A percentile compares a stretch with the other conserved stretches of the same genome.
These are phyloP conservation scores for Aspergillus arachidicola DNA, from an alignment of 2,329 filamentous ascomycete genomes.

Conservation along the genomic window DNA sequence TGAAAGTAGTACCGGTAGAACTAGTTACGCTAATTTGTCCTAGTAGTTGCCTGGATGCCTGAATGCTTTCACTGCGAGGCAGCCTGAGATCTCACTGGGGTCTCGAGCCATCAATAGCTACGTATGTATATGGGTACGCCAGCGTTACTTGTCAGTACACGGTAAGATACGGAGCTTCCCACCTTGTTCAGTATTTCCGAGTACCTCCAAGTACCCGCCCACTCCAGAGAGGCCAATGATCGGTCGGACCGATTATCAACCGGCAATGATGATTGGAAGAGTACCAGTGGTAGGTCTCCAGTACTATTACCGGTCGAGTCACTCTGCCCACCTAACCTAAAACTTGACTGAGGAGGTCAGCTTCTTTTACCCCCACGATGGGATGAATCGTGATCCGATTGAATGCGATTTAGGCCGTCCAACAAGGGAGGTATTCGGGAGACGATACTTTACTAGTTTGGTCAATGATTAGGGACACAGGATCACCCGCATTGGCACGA, in stretches of 20 bases:
- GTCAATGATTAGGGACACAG: neutral
- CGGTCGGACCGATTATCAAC: neutral
- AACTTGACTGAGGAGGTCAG: neutral
- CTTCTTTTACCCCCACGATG: neutral
- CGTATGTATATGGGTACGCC: neutral
- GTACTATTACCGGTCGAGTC: too few species aligned
- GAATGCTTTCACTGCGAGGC: neutral
- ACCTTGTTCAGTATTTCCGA: neutral
- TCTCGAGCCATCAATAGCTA: too few species aligned
- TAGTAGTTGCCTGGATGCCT: neutral
- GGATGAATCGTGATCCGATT: neutral
- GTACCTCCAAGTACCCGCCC: neutral
- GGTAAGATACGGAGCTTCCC: neutral
- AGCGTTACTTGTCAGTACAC: neutral
- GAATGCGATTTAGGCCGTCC: neutral
- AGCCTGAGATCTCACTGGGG: neutral
- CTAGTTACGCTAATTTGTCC: neutral
- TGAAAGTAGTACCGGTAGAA: neutral
- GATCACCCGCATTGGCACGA: conserved; percentile 5
- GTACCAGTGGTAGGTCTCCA: too few species aligned
- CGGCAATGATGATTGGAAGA: neutral
- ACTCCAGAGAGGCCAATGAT: neutral
- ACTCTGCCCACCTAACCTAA: neutral
- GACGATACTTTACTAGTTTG: neutral
- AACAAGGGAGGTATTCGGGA: too few species aligned